Evolutionary conservation across 257 asterid genomes (phyloP), one percentile per base, ranked within the genome.

Genomic region (Linderniella brevidens): DNA sequence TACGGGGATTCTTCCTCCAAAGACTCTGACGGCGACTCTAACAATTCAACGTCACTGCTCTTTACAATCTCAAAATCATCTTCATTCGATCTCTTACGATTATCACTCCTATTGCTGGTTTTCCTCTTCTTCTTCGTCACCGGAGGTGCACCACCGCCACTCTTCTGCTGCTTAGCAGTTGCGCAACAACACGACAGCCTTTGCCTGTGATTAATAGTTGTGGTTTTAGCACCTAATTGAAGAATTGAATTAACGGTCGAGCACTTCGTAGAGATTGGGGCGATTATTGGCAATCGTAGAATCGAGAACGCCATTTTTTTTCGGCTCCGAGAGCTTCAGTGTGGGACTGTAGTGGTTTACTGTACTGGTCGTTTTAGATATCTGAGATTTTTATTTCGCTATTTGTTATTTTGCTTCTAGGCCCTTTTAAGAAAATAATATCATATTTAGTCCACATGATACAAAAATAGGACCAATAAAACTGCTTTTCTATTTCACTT

Each of bases 151-250:
- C 32, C 32, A 25, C 32, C 58, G 57, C 70, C 67, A 35, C 74
- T 58, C 51, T 74, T 69, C 53, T 60, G 74, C 72, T 75, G 77
- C 67, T 68, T 75, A 52, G 77, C 79, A 49, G 77, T 74, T 11
- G 84, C 79, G 29, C 52, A 56, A 61, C 79, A 69, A 40, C 70
- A 29, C 4, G 58, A 52, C 14, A 56, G 17, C 37, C 66, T 56
- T 57, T 47, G 39, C 41, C 61, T 48, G 36, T 53, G 50, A 35
- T 63, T 54, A 15, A 58, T 49, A 44, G 64, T 11, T 71, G 12
- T 55, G 8, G 37, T 53, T 19, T 51, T 52, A 15, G 43, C 18
- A 57, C 49, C 35, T 55, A 55, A 41, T 46, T 61, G 14, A 64
- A 55, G 25, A 52, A 60, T 39, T 40, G 8, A 19, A 52, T 1